These are phyloP conservation scores for Ceratobasidium sp. DNA, from an alignment of 1,284 basidiomycete species.

Conservation along the genomic window DNA sequence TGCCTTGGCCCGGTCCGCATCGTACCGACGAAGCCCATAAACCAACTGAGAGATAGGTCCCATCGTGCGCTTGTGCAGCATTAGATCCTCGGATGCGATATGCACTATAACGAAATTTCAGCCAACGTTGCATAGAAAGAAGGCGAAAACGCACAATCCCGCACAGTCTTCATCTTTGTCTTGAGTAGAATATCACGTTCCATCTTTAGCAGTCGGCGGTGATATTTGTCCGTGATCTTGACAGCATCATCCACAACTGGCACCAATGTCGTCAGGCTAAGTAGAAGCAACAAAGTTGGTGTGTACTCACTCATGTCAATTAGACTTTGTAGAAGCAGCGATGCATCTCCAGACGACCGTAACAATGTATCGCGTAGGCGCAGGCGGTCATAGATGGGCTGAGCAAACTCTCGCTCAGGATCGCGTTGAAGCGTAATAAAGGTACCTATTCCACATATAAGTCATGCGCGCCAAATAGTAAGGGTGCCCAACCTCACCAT, in stretches of 20 bases:
- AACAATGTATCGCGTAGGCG: conserved; percentile 71
- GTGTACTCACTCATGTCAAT: conserved; percentile 68
- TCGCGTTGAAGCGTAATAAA: conserved; percentile 71
- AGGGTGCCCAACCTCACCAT: conserved; percentile 61
- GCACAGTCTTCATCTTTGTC: conserved; percentile 71
- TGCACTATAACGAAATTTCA: conserved; percentile 65
- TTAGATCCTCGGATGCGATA: conserved; percentile 77
- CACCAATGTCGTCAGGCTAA: background rate
- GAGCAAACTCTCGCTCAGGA: conserved; percentile 65
- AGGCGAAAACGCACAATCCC: conserved; percentile 63
- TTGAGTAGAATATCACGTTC: conserved; percentile 73
- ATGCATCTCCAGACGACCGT: conserved; percentile 71
- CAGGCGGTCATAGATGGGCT: conserved; percentile 71
- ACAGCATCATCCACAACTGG: conserved; percentile 75
- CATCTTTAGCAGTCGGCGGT: conserved; percentile 71
- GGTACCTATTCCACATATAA: conserved; percentile 60
- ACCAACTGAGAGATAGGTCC: conserved; percentile 77
- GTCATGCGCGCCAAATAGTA: conserved; percentile 1
- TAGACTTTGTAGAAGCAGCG: conserved; percentile 72
- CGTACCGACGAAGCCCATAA: conserved; percentile 75
- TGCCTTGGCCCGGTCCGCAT: conserved; percentile 71
- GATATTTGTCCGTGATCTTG: conserved; percentile 76
- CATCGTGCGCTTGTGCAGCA: conserved; percentile 75
- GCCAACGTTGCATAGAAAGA: background rate
- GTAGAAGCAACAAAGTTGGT: background rate